Evolutionary conservation across 1,284 basidiomycete genomes (phyloP), one percentile per base, ranked within the genome.

Genomic region (Cerioporus squamosus): DNA sequence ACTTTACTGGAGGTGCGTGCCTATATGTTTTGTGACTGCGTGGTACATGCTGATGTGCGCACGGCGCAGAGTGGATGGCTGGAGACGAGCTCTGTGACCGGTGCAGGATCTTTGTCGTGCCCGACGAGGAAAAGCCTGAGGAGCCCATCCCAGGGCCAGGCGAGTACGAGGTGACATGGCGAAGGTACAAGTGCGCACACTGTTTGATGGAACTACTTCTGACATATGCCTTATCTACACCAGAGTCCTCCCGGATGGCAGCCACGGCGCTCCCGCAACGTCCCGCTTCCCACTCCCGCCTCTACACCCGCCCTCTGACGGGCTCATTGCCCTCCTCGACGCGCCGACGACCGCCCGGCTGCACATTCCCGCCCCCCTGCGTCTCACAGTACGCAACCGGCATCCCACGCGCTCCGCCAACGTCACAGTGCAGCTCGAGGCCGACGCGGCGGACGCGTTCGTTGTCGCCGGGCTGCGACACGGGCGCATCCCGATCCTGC

Each of bases 401-500:
- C 84, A 90, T 63, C 77, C 79, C 10, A 76, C 75, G 18, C 83
- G 82, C 42, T 83, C 89, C 1, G 89, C 89, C 1, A 86, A 86
- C 62, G 71, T 93, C 26, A 78, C 81, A 22, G 80, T 92, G 15
- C 82, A 86, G 36, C 76, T 91, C 44, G 92, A 94, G 53, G 77
- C 83, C 1, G 89, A 92, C 57, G 67, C 79, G 0, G 72, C 79
- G 3, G 87, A 91, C 52, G 80, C 72, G 59, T 93, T 94, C 70
- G 81, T 93, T 24, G 80, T 91, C 3, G 82, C 91, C 2, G 93
- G 93, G 0, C 68, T 90, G 29, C 79, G 88, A 47, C 84, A 76
- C 55, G 85, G 84, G 3, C 81, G 86, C 10, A 63, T 91, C 10
- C 86, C 90, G 2, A 74, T 88, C 39, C 74, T 95, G 23, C 74